Evolutionary conservation across 495 filamentous ascomycete genomes (phyloP), one percentile per base, ranked within the genome.

Genomic region (Neurospora sp.): DNA sequence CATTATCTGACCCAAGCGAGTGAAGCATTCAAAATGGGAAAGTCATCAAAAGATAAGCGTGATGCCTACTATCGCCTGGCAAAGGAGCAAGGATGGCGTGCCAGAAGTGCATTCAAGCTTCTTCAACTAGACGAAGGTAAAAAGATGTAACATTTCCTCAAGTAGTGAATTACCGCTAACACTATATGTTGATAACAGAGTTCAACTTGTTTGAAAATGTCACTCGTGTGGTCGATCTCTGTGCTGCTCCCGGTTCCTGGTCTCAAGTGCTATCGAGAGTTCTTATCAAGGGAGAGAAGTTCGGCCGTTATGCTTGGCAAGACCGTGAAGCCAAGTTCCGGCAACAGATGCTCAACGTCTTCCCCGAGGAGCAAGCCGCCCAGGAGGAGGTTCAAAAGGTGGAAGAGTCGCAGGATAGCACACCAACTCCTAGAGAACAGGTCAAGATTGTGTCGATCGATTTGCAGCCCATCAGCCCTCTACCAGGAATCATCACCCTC

Each of bases 71-170:
- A 99, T 80, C 90, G 96, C 39, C 91, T 99, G 9, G 96, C 96
- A 5, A 99, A 99, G 84, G 96, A 99, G 79, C 94, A 98, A 87
- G 95, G 96, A 73, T 99, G 95, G 95, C 93, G 96, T 37, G 96
- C 96, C 18, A 91, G 96, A 70, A 95, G 92, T 73, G 96, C 96
- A 40, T 99, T 96, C 89, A 99, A 99, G 80, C 88, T 99, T 54
- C 89, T 99, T 38, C 96, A 99, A 80, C 89, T 99, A 62, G 93
- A 98, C 80, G 94, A 97, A 80, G 87, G 87, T 88, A 75, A 70
- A 75, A 70, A 69, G 10, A 20, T 72, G 27, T 35, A 44, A 42
- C 71, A 41, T 16, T 35, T 39, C 5, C 6, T 42, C 2, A 74
- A 18, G 7, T 1, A 46, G 72, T 38, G 12, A 2, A 49, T 31